Evolutionary conservation across 2,329 filamentous ascomycete species (phyloP), one percentile per base, ranked within the genome.

Genomic region (Alternaria triticina): DNA sequence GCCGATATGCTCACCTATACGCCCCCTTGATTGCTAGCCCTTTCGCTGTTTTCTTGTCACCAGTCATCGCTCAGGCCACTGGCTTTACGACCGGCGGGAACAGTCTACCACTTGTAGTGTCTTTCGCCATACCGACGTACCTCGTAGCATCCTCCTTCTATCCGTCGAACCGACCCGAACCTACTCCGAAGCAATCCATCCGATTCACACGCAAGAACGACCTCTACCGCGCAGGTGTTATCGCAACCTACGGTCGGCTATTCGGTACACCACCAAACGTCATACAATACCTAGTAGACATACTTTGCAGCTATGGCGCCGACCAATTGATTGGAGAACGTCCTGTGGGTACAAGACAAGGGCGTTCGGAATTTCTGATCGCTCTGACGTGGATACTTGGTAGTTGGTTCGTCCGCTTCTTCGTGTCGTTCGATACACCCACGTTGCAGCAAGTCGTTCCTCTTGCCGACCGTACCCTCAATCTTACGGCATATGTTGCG

Each of bases 191-290:
- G 46, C 50, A 66, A 46, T 46, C 51, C 22, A 46, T 68, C 28
- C 67, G 68, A 46, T 73, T 72, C 59, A 69, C 65, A 15, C 68
- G 64, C 50, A 67, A 61, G 20, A 54, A 61, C 28, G 49, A 59
- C 27, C 20, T 66, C 6, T 68, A 67, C 50, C 70, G 66, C 23
- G 67, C 66, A 15, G 55, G 54, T 8, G 55, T 72, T 9, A 58
- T 70, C 27, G 65, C 65, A 15, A 69, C 65, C 3, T 68, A 70
- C 30, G 61, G 68, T 15, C 64, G 67, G 25, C 22, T 71, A 3
- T 63, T 64, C 45, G 60, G 65, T 54, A 65, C 59, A 28, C 65
- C 65, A 1, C 67, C 67, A 46, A 62, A 59, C 13, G 45, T 67
- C 5, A 20, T 17, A 6, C 65, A 59, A 44, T 64, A 65, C 52